Conservation (phyloP, 345 rosid genomes). For the Gynandropsis gynandra region DNA sequence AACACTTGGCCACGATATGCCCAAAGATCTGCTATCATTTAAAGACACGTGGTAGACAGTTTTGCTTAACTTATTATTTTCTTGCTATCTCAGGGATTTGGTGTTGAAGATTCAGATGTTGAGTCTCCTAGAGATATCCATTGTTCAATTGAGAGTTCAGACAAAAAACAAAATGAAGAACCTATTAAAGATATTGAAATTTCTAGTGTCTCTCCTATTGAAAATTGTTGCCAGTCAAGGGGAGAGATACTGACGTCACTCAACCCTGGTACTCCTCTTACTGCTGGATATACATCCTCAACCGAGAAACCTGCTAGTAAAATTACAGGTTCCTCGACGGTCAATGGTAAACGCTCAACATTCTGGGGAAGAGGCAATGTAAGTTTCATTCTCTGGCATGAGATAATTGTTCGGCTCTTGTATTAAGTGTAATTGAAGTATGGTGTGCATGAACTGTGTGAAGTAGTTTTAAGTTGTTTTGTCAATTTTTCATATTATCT, state of each 20-base stretch:
- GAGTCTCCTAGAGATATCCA: conserved; percentile 56
- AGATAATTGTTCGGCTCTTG: conserved; percentile 4
- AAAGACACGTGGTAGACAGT: not conserved
- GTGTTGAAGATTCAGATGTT: conserved; percentile 73
- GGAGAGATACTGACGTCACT: conserved; percentile 65
- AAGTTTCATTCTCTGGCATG: conserved; percentile 31
- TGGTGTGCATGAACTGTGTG: not conserved
- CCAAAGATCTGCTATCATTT: conserved; percentile 5
- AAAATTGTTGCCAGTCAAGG: conserved; percentile 65
- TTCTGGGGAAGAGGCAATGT: conserved; percentile 90
- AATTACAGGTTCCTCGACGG: conserved; percentile 40
- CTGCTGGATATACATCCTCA: conserved; percentile 47
- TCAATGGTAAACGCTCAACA: conserved; percentile 52
- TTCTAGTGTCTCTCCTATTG: conserved; percentile 44
- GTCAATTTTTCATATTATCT: not conserved
- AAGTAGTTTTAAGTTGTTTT: not conserved
- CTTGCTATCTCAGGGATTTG: conserved; percentile 53
- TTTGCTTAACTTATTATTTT: not conserved
- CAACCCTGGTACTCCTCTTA: conserved; percentile 49
- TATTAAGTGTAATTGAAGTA: not conserved
- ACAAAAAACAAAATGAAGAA: conserved; percentile 51
- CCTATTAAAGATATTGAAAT: conserved; percentile 39
- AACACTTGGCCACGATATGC: not conserved
- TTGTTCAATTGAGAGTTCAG: conserved; percentile 43
- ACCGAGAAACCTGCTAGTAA: conserved; percentile 55